These are phyloP conservation scores for Kodamaea sp. DNA, from an alignment of 1,139 yeast genomes.

Conservation along the genomic window DNA sequence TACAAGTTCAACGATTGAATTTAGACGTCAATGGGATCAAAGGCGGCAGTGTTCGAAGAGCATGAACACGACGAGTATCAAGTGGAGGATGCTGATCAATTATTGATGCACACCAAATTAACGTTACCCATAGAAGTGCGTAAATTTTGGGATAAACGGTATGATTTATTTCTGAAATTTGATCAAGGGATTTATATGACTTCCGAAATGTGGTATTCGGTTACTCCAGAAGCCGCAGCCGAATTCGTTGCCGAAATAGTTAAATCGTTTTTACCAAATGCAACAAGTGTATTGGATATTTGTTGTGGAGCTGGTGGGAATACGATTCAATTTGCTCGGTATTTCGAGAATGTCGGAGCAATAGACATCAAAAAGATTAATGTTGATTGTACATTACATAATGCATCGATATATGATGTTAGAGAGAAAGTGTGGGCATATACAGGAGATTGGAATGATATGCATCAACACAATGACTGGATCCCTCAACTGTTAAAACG, in stretches of 20 bases:
- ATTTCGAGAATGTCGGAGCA: slow-evolving; percentile 57
- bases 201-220: slow-evolving; percentile 83
- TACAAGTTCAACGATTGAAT: not conserved
- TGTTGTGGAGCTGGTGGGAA: slow-evolving; percentile 98
- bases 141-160: slow-evolving; percentile 61
- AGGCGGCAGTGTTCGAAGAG: slow-evolving; percentile 1
- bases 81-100: slow-evolving; percentile 26
- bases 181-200: slow-evolving; percentile 74
- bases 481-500: slow-evolving; percentile 23
- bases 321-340: slow-evolving; percentile 71
- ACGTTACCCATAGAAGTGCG: slow-evolving; percentile 41
- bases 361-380: slow-evolving; percentile 64
- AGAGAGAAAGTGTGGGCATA: slow-evolving; percentile 44
- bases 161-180: slow-evolving; percentile 53
- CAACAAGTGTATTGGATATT: slow-evolving; percentile 55
- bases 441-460: slow-evolving; percentile 55
- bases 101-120: slow-evolving; percentile 36
- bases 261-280: slow-evolving; percentile 37
- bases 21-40: slow-evolving; percentile 1
- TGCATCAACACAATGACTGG: slow-evolving; percentile 29
- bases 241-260: slow-evolving; percentile 58
- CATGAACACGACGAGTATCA: slow-evolving; percentile 18
- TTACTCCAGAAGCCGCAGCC: slow-evolving; percentile 82
- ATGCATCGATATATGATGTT: slow-evolving; percentile 69
- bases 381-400: slow-evolving; percentile 63